A percentile compares a stretch with the other conserved stretches of the same genome.
phyloP scores from a whole-genome alignment of 2,329 filamentous ascomycete species.

The Fusarium devonianum region DNA sequence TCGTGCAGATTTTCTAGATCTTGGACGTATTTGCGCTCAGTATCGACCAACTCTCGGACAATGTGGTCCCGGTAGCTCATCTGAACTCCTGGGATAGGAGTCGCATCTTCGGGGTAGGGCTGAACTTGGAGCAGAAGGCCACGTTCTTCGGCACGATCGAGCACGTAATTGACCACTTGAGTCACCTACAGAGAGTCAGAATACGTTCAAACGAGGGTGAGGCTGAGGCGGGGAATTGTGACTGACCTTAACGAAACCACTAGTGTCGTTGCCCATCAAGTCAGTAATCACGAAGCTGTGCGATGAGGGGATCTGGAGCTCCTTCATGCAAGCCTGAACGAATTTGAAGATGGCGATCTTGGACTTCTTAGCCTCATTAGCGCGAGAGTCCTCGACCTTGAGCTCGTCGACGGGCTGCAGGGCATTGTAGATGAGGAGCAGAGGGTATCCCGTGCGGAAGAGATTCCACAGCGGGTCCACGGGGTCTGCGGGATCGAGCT shows the following conservation, averaged over 20 bases:
- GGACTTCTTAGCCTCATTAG: slow-evolving; percentile 75
- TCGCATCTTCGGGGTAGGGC: slow-evolving; percentile 63
- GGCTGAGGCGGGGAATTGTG: not conserved
- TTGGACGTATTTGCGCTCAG: slow-evolving; percentile 96
- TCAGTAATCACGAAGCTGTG: slow-evolving; percentile 94
- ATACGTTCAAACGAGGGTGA: not conserved
- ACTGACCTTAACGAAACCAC: slow-evolving; percentile 90
- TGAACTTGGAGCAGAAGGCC: slow-evolving; percentile 73
- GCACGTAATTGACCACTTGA: slow-evolving; percentile 88
- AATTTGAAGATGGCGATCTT: slow-evolving; percentile 94
- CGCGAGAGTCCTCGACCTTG: slow-evolving; percentile 67
- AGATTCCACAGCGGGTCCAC: slow-evolving; percentile 92
- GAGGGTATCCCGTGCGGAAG: slow-evolving; percentile 81
- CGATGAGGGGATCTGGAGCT: slow-evolving; percentile 78
- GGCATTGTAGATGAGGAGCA: slow-evolving; percentile 89
- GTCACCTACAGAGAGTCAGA: slow-evolving; percentile 63
- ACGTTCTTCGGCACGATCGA: slow-evolving; percentile 82
- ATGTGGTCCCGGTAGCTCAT: slow-evolving; percentile 85
- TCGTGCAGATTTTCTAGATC: slow-evolving; percentile 94
- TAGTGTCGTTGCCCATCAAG: slow-evolving; percentile 92
- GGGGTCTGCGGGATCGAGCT: slow-evolving; percentile 76
- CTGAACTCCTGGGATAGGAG: slow-evolving; percentile 66
- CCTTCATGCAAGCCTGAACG: slow-evolving; percentile 84
- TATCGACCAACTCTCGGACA: slow-evolving; percentile 89
- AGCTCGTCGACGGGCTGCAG: slow-evolving; percentile 75